Evolutionary conservation across 2,329 filamentous ascomycete genomes (phyloP).

Genomic region (Phyllosticta citribraziliensis): DNA sequence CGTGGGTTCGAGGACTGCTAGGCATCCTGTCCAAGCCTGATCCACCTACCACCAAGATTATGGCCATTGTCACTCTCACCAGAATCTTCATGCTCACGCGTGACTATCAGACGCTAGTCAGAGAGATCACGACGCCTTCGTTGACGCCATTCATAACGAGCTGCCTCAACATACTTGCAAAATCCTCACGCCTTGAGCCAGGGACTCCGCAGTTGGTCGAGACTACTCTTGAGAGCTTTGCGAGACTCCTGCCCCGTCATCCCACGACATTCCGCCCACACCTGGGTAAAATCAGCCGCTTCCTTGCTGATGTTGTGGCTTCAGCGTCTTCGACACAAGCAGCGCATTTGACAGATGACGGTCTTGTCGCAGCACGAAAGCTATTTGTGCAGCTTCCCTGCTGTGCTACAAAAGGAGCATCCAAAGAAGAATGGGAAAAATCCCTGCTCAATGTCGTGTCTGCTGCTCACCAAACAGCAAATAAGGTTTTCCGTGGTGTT

Average conservation of each 20-base stretch:
- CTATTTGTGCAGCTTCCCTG: constrained; percentile 64
- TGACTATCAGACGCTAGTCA: constrained; percentile 68
- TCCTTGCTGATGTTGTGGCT: constrained; percentile 45
- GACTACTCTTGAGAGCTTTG: constrained; percentile 61
- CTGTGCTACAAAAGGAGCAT: constrained; percentile 70
- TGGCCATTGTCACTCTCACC: constrained; percentile 67
- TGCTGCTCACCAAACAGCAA: constrained; percentile 59
- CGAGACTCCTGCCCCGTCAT: constrained; percentile 65
- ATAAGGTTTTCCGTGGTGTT: constrained; percentile 68
- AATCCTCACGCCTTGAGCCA: constrained; percentile 11
- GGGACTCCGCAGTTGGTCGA: constrained; percentile 42
- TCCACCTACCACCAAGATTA: constrained; percentile 61
- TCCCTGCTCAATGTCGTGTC: constrained; percentile 52
- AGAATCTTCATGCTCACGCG: constrained; percentile 78
- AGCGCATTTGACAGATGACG: constrained; percentile 50
- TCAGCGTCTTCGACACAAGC: constrained; percentile 14
- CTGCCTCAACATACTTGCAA: constrained; percentile 47
- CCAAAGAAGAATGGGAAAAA: constrained; percentile 68
- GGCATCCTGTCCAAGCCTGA: constrained; percentile 73
- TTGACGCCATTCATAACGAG: constrained; percentile 64
- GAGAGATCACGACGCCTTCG: constrained; percentile 80
- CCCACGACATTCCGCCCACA: constrained; percentile 75
- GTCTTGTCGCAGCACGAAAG: constrained; percentile 50
- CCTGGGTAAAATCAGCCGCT: constrained; percentile 54
- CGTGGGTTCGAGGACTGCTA: constrained; percentile 71